Conservation (phyloP, 2,329 filamentous ascomycete species). For the Venturia nashicola region DNA sequence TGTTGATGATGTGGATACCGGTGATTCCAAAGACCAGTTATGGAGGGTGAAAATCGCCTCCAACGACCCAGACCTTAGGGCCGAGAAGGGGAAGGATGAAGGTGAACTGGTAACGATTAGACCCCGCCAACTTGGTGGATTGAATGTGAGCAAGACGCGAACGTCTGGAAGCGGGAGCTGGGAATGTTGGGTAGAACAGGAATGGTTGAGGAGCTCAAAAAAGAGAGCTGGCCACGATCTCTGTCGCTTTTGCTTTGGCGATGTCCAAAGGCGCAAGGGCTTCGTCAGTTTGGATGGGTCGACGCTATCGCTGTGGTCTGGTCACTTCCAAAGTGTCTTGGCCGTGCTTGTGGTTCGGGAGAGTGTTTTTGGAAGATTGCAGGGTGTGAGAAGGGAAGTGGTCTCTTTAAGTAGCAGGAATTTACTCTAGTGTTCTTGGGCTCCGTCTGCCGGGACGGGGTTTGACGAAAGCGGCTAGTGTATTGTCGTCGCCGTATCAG, state of each 20-base stretch:
- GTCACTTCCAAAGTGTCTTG: too few relatives aligned
- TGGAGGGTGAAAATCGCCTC: conserved; percentile 95
- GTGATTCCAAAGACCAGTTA: conserved; percentile 53
- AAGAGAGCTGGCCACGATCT: not conserved
- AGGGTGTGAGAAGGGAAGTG: not conserved
- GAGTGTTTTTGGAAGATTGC: too few relatives aligned
- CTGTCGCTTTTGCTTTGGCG: not conserved
- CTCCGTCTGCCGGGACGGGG: not conserved
- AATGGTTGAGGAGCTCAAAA: not conserved
- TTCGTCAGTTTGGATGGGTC: not conserved
- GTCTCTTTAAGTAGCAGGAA: not conserved
- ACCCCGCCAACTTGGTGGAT: conserved; percentile 90
- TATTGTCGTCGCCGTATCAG: not conserved
- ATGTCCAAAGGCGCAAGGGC: not conserved
- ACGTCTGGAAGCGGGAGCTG: conserved; percentile 11
- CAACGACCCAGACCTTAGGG: conserved; percentile 88
- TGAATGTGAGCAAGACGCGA: conserved; percentile 17
- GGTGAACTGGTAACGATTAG: conserved; percentile 57
- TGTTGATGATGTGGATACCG: conserved; percentile 7
- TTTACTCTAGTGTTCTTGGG: not conserved
- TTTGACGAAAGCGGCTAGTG: not conserved
- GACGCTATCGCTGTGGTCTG: not conserved
- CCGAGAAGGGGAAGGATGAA: conserved; percentile 82
- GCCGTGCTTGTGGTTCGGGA: too few relatives aligned
- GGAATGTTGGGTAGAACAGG: not conserved